Conservation (phyloP, 1,284 basidiomycete genomes). For the Melampsora abietis-canadensis region DNA sequence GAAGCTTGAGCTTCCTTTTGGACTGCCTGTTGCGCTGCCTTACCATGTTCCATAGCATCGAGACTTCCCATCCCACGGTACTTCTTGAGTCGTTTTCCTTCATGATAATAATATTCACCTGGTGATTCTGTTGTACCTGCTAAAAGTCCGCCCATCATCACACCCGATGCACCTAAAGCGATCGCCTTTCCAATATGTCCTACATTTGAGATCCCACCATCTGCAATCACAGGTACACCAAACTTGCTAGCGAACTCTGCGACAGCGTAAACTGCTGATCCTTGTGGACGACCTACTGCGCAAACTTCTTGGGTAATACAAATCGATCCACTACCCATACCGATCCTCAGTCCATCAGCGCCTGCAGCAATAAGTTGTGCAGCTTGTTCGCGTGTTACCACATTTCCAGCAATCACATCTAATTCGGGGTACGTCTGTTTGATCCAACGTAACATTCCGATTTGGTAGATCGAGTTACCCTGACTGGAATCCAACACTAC, state of each 20-base stretch:
- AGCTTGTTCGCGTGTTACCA: slow-evolving; percentile 96
- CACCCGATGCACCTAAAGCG: slow-evolving; percentile 84
- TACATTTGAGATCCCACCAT: slow-evolving; percentile 92
- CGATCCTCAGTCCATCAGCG: slow-evolving; percentile 87
- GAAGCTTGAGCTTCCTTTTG: slow-evolving; percentile 47
- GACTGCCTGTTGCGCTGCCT: slow-evolving; percentile 59
- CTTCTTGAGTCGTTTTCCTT: slow-evolving; percentile 96
- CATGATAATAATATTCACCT: slow-evolving; percentile 92
- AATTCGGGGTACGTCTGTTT: slow-evolving; percentile 77
- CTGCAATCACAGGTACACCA: slow-evolving; percentile 96
- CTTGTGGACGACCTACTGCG: slow-evolving; percentile 98
- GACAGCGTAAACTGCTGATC: slow-evolving; percentile 90
- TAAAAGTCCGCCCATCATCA: slow-evolving; percentile 97
- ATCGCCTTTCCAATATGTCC: slow-evolving; percentile 98
- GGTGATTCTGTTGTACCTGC: slow-evolving; percentile 96
- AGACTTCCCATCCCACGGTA: slow-evolving; percentile 98
- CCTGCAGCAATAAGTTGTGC: slow-evolving; percentile 89
- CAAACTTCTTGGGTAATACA: slow-evolving; percentile 99
- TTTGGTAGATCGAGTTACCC: slow-evolving; percentile 89
- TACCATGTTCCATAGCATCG: slow-evolving; percentile 78
- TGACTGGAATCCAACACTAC: slow-evolving; percentile 94
- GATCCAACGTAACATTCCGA: slow-evolving; percentile 94
- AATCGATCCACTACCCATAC: slow-evolving; percentile 97
- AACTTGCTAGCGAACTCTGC: slow-evolving; percentile 90
- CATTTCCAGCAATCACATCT: slow-evolving; percentile 94